These are phyloP conservation scores for Zasmidium angulare DNA, from an alignment of 2,329 filamentous ascomycete genomes.

Conservation along the genomic window DNA sequence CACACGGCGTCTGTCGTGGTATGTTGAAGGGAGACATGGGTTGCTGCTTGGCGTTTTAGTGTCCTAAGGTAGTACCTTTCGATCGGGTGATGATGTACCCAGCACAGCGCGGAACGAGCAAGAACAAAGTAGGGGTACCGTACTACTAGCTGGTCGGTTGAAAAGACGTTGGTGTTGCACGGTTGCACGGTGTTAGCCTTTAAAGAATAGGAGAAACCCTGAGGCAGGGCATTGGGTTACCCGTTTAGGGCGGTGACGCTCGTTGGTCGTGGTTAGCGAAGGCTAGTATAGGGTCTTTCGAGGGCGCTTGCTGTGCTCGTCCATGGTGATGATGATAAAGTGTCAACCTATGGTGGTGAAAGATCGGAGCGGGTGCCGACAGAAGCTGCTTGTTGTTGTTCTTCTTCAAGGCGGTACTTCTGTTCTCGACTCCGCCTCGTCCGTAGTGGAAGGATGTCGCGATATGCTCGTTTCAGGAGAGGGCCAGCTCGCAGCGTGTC, in stretches of 20 bases:
- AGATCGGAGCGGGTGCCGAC: no score
- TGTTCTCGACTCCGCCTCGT: background rate
- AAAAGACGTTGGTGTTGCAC: background rate
- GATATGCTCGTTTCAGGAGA: background rate
- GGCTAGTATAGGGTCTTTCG: background rate
- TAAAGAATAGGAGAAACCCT: constrained; percentile 7
- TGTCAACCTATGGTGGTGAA: no score
- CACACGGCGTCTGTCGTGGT: background rate
- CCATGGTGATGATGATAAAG: no score
- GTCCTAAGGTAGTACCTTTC: no score
- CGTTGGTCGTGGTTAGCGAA: background rate
- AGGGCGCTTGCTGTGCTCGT: no score
- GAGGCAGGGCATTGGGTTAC: background rate
- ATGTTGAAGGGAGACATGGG: background rate
- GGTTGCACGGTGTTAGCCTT: background rate
- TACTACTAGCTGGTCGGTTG: background rate
- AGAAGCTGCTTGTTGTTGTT: background rate
- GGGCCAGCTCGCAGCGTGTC: background rate
- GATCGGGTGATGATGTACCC: constrained; percentile 8
- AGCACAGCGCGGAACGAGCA: no score
- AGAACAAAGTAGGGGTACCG: no score
- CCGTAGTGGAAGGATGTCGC: background rate
- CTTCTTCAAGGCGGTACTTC: no score
- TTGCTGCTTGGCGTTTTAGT: no score
- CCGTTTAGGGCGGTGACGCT: background rate